phyloP scores from a whole-genome alignment of 179 eudicot genomes.

The Corrigiola litoralis region DNA sequence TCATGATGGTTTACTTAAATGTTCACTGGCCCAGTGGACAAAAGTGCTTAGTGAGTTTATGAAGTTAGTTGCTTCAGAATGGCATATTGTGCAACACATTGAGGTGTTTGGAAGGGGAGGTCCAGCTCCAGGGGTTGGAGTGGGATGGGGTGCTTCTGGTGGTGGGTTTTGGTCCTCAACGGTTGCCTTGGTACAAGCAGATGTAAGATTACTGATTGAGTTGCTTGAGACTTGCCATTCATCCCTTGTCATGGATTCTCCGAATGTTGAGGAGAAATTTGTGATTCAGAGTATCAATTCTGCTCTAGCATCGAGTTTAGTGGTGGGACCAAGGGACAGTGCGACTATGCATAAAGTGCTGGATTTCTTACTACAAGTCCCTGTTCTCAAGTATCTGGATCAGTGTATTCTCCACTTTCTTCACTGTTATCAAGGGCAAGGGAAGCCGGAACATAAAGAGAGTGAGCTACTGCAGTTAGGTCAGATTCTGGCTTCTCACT shows the following conservation, averaged over 20 bases:
- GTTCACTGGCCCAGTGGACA: constrained; percentile 41
- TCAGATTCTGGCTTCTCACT: constrained; percentile 59
- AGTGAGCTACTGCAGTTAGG: constrained; percentile 49
- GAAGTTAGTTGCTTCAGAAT: constrained; percentile 40
- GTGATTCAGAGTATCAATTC: constrained; percentile 42
- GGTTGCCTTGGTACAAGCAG: constrained; percentile 51
- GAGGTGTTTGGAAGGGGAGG: constrained; percentile 91
- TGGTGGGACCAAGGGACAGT: constrained; percentile 57
- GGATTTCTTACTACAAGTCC: constrained; percentile 45
- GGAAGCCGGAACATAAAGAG: constrained; percentile 42
- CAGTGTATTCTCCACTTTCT: constrained; percentile 39
- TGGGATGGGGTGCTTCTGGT: constrained; percentile 82
- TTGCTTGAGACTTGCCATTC: constrained; percentile 44
- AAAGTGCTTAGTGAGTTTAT: constrained; percentile 38
- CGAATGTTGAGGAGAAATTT: constrained; percentile 31
- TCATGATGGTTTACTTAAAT: constrained; percentile 48
- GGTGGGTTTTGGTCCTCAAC: constrained; percentile 77
- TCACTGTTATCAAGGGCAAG: constrained; percentile 22
- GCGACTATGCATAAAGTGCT: constrained; percentile 44
- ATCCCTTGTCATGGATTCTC: constrained; percentile 19
- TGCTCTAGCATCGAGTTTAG: constrained; percentile 41
- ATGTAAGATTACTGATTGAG: constrained; percentile 49
- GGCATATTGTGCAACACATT: constrained; percentile 40
- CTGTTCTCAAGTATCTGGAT: constrained; percentile 55
- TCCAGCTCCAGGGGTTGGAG: constrained; percentile 86